phyloP scores from a whole-genome alignment of 768 basidiomycete genomes.

The Boletus pseudopeckii region DNA sequence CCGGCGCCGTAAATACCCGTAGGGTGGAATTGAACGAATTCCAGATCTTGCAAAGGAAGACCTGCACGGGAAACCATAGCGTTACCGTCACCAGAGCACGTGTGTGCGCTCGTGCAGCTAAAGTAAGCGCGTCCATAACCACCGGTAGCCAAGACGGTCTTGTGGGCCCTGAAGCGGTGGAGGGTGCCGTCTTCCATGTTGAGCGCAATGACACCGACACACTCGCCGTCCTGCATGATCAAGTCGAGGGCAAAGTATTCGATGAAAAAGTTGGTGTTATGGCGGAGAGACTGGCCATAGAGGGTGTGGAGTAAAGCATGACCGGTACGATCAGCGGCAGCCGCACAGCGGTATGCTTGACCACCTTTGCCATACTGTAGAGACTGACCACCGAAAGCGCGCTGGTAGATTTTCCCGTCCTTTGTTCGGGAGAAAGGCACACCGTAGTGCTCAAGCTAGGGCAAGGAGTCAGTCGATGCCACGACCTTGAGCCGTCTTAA shows the following conservation, averaged over 20 bases:
- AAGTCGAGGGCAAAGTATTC: constrained; percentile 99
- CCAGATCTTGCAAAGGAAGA: constrained; percentile 91
- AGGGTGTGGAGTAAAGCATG: constrained; percentile 98
- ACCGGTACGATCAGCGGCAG: constrained; percentile 97
- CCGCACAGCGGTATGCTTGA: constrained; percentile 98
- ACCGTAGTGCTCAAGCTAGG: constrained; percentile 95
- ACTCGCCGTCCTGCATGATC: constrained; percentile 98
- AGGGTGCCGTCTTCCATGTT: constrained; percentile 99
- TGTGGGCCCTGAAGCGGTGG: constrained; percentile 97
- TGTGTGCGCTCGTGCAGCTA: constrained; percentile 97
- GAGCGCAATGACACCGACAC: constrained; percentile 97
- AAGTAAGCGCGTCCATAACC: constrained; percentile 99
- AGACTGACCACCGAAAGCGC: constrained; percentile 98
- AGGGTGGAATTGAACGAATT: constrained; percentile 99
- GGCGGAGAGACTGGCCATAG: constrained; percentile 97
- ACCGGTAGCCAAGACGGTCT: constrained; percentile 97
- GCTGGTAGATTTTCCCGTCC: constrained; percentile 99
- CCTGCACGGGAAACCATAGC: constrained; percentile 98
- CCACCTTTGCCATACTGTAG: constrained; percentile 97
- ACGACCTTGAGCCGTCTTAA: neutral
- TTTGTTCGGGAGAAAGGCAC: constrained; percentile 98
- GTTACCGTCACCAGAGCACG: constrained; percentile 98
- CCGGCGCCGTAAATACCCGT: constrained; percentile 99
- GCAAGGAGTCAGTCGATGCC: neutral
- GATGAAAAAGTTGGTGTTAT: constrained; percentile 99